Evolutionary conservation across 2,329 filamentous ascomycete genomes (phyloP).

Genomic region (Ophiostoma ulmi): DNA sequence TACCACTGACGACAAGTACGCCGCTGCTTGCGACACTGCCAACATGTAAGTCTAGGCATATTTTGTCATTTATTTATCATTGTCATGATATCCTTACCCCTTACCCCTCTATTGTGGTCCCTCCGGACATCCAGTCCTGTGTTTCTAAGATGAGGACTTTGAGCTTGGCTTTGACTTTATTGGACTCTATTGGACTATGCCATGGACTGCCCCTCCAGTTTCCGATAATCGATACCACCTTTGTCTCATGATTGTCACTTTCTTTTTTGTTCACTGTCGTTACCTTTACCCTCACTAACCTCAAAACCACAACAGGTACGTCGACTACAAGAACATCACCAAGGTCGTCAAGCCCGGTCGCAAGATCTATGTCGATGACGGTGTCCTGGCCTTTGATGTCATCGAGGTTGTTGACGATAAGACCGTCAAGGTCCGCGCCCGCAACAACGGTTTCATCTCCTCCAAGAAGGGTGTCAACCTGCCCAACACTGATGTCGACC

Average conservation of each 20-base stretch:
- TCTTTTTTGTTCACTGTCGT: neutral
- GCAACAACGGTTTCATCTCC: conserved; percentile 98
- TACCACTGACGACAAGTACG: conserved; percentile 93
- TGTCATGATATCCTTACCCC: neutral
- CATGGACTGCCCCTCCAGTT: conserved; percentile 3
- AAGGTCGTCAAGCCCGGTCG: conserved; percentile 90
- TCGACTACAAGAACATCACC: conserved; percentile 99
- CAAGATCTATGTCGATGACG: conserved; percentile 95
- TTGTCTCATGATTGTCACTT: neutral
- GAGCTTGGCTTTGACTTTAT: neutral
- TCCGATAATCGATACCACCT: neutral
- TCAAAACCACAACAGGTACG: conserved; percentile 56
- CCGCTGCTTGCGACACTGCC: conserved; percentile 73
- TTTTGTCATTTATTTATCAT: neutral
- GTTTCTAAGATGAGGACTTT: neutral
- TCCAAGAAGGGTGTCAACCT: conserved; percentile 99
- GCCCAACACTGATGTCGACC: conserved; percentile 96
- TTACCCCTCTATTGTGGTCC: conserved; percentile 1
- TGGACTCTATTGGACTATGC: neutral
- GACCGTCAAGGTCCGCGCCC: conserved; percentile 77
- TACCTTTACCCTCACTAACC: conserved; percentile 7
- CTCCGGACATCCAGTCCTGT: neutral
- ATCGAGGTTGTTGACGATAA: conserved; percentile 80
- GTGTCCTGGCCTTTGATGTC: conserved; percentile 94
- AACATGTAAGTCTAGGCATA: conserved; percentile 67